These are phyloP conservation scores for Aquilaria yunnanensis DNA, from an alignment of 345 rosid species.

Conservation along the genomic window DNA sequence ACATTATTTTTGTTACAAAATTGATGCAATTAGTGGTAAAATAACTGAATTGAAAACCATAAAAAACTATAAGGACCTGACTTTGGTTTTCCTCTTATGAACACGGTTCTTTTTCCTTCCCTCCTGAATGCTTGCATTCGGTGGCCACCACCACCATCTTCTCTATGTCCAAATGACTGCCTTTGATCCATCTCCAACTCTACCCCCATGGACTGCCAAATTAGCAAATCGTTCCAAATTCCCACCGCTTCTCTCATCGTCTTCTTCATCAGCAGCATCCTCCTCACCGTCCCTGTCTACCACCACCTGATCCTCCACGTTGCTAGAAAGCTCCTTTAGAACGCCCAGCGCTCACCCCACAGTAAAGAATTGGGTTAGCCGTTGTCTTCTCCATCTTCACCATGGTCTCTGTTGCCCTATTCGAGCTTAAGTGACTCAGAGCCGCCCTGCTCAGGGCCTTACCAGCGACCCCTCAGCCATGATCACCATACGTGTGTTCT, in stretches of 20 bases:
- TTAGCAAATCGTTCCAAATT: conserved; percentile 65
- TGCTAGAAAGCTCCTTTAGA: conserved; percentile 39
- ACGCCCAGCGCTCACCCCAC: conserved; percentile 76
- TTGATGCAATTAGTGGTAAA: no score
- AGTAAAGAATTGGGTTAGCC: conserved; percentile 79
- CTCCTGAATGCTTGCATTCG: conserved; percentile 69
- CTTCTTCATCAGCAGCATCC: conserved; percentile 82
- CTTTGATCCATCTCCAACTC: conserved; percentile 80
- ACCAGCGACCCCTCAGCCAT: conserved; percentile 27
- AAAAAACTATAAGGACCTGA: no score
- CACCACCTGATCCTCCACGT: conserved; percentile 55
- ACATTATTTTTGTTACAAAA: no score
- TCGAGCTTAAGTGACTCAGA: conserved; percentile 55
- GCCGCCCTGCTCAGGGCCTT: conserved; percentile 36
- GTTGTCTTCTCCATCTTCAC: conserved; percentile 45
- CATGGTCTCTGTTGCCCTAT: conserved; percentile 66
- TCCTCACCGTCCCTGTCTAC: conserved; percentile 72
- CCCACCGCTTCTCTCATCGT: conserved; percentile 69
- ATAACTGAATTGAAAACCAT: no score
- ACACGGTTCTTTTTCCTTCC: no score
- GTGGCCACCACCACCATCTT: conserved; percentile 83
- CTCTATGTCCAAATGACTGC: conserved; percentile 90
- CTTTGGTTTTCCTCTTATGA: no score
- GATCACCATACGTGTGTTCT: conserved; percentile 68
- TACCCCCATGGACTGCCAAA: conserved; percentile 78